phyloP scores from a whole-genome alignment of 202 grass and related monocot genomes.

The Panicum hallii region DNA sequence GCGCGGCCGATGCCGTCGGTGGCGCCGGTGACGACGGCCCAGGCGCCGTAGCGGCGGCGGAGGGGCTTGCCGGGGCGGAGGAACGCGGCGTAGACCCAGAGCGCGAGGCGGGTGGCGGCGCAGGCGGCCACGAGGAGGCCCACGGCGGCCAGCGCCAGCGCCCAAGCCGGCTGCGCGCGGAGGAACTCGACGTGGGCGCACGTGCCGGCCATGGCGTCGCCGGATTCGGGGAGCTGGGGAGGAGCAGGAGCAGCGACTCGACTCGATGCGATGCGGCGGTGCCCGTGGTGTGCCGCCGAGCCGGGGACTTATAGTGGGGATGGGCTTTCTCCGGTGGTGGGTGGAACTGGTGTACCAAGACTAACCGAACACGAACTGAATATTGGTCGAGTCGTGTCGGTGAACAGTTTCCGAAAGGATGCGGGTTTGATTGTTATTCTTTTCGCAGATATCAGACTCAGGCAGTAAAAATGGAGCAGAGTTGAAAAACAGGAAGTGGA shows the following conservation, averaged over 20 bases:
- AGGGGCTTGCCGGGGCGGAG: constrained; percentile 82
- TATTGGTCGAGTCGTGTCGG: background rate
- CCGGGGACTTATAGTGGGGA: background rate
- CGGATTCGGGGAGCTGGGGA: background rate
- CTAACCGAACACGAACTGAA: constrained; percentile 17
- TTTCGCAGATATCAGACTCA: background rate
- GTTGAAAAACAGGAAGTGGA: too few relatives aligned
- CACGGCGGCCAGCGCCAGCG: constrained; percentile 57
- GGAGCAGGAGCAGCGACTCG: background rate
- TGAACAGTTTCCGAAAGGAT: background rate
- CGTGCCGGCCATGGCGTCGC: constrained; percentile 56
- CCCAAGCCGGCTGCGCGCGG: constrained; percentile 70
- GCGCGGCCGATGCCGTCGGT: constrained; percentile 88
- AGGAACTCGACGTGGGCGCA: constrained; percentile 84
- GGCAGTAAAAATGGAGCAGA: too few relatives aligned
- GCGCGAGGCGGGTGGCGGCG: constrained; percentile 56
- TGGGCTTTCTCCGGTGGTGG: background rate
- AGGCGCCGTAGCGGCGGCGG: constrained; percentile 78
- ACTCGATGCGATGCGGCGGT: background rate
- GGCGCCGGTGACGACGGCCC: constrained; percentile 87
- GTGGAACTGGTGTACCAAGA: constrained; percentile 52
- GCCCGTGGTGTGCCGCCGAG: background rate
- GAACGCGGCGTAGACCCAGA: constrained; percentile 77
- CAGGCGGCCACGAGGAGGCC: constrained; percentile 55
- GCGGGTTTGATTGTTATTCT: background rate